Conservation (phyloP, 805 yeast genomes). For the Candida ficus region DNA sequence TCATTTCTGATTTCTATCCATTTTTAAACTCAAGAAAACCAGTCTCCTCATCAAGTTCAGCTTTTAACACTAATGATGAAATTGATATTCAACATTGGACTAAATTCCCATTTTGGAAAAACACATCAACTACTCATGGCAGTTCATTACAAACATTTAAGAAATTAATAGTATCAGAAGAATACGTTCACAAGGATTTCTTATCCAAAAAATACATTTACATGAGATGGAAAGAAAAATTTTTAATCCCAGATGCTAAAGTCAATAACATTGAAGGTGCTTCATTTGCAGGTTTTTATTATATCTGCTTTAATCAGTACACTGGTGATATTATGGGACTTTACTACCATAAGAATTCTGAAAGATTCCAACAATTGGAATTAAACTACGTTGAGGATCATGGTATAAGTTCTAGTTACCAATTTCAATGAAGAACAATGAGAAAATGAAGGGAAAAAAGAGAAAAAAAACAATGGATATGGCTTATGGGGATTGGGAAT, state of each 20-base stretch:
- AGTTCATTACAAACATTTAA: constrained; percentile 1
- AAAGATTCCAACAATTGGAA: constrained; percentile 69
- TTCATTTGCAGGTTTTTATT: constrained; percentile 89
- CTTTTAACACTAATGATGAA: constrained; percentile 58
- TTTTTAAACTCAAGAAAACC: constrained; percentile 29
- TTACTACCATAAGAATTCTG: constrained; percentile 77
- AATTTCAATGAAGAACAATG: neutral
- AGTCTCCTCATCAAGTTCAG: neutral
- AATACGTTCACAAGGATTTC: constrained; percentile 25
- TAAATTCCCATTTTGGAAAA: constrained; percentile 44
- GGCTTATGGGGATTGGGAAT: neutral
- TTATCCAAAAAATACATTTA: constrained; percentile 48
- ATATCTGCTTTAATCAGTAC: constrained; percentile 72
- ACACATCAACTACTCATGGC: constrained; percentile 7
- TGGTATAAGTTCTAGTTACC: constrained; percentile 5
- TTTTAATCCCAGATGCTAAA: constrained; percentile 74
- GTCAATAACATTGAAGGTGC: constrained; percentile 54
- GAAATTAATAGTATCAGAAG: constrained; percentile 14
- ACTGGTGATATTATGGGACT: constrained; percentile 76
- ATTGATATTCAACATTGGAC: constrained; percentile 66
- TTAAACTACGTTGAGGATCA: constrained; percentile 26
- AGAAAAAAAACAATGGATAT: too few species aligned
- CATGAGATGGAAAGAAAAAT: constrained; percentile 95
- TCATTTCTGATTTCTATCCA: constrained; percentile 47
- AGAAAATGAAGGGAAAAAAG: neutral